phyloP scores from a whole-genome alignment of 768 basidiomycete genomes.

The Suillus subaureus region DNA sequence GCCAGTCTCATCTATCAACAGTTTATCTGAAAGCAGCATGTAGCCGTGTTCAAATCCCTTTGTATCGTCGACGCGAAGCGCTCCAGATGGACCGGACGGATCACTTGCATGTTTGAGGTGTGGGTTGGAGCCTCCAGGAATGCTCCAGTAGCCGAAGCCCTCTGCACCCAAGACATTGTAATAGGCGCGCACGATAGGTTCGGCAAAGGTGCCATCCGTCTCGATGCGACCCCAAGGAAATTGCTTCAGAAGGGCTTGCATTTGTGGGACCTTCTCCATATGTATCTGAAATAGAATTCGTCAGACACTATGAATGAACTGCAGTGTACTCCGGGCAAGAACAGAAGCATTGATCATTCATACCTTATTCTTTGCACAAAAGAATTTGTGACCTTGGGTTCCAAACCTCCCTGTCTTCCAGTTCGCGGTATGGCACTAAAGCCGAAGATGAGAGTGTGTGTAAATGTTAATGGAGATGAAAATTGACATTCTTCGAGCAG shows the following conservation, averaged over 20 bases:
- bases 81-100: conserved; percentile 4
- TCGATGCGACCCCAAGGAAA: conserved; percentile 49
- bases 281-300: conserved; percentile 28
- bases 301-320: background rate
- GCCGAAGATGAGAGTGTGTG: conserved; percentile 4
- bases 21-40: conserved; percentile 32
- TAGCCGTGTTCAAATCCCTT: conserved; percentile 36
- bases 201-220: conserved; percentile 41
- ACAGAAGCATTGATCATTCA: conserved; percentile 8
- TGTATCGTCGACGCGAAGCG: conserved; percentile 13
- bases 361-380: conserved; percentile 39
- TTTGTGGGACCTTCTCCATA: conserved; percentile 37
- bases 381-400: conserved; percentile 32
- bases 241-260: conserved; percentile 35
- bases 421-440: conserved; percentile 37
- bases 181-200: conserved; percentile 36
- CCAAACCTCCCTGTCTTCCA: conserved; percentile 36
- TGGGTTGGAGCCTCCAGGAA: conserved; percentile 35
- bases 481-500: conserved; percentile 30
- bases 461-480: background rate
- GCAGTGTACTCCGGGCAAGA: background rate
- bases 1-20: conserved; percentile 34
- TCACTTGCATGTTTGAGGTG: conserved; percentile 27
- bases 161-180: conserved; percentile 41
- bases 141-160: conserved; percentile 45